Evolutionary conservation across 345 rosid genomes (phyloP).

Genomic region (Schrenkiella parvula): DNA sequence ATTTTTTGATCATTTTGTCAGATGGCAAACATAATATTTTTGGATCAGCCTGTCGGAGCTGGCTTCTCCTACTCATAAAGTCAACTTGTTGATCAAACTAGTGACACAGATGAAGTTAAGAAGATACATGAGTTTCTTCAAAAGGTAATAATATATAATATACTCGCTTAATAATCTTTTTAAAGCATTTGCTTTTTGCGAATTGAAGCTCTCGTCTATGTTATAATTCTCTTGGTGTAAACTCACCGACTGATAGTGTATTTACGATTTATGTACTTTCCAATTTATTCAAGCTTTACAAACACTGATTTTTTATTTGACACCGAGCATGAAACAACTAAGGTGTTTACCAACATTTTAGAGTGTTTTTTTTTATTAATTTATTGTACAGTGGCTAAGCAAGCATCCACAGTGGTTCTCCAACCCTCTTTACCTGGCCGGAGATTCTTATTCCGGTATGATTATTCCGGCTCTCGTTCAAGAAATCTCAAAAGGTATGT

Average conservation of each 20-base stretch:
- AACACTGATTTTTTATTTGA: too few species aligned
- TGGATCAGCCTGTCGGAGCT: constrained; percentile 65
- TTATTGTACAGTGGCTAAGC: constrained; percentile 50
- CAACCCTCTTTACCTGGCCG: constrained; percentile 45
- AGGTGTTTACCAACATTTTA: too few species aligned
- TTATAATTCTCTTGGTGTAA: too few species aligned
- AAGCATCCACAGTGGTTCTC: constrained; percentile 47
- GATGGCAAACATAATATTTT: constrained; percentile 56
- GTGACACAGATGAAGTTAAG: constrained; percentile 45
- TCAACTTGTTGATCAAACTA: constrained; percentile 20
- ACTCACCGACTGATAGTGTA: too few species aligned
- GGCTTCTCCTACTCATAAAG: constrained; percentile 66
- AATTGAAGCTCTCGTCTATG: not conserved
- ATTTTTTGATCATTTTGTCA: constrained; percentile 46
- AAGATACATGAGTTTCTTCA: constrained; percentile 30
- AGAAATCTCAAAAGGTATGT: constrained; percentile 31
- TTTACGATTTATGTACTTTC: too few species aligned
- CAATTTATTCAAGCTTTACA: too few species aligned
- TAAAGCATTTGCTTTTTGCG: not conserved
- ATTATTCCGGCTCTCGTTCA: constrained; percentile 47
- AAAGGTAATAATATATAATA: constrained; percentile 28
- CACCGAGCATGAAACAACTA: too few species aligned
- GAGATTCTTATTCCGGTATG: constrained; percentile 66
- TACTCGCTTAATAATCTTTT: not conserved
- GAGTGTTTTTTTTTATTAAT: not conserved